Evolutionary conservation across 1,139 yeast genomes (phyloP).

Genomic region (Oligophagozyma castellii): DNA sequence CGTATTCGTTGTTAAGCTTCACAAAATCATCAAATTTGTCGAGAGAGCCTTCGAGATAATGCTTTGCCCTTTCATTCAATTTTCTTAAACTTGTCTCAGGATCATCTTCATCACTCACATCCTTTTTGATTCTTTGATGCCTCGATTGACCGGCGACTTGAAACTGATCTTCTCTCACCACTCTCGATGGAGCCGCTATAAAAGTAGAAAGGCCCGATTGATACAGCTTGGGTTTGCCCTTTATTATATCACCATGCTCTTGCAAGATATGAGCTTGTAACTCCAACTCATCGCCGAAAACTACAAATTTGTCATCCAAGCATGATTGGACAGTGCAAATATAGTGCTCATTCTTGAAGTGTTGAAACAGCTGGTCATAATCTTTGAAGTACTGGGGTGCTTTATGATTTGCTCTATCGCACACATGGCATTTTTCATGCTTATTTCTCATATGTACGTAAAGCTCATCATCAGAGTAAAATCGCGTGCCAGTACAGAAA

Average conservation of each 20-base stretch:
- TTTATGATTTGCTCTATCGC: conserved; percentile 56
- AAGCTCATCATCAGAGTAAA: conserved; percentile 83
- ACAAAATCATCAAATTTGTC: conserved; percentile 36
- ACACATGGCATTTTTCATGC: conserved; percentile 84
- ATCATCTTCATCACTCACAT: conserved; percentile 8
- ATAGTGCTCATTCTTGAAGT: conserved; percentile 61
- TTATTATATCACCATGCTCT: conserved; percentile 54
- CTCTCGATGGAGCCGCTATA: conserved; percentile 22
- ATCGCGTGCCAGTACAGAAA: conserved; percentile 61
- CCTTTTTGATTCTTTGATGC: conserved; percentile 2
- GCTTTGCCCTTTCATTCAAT: conserved; percentile 76
- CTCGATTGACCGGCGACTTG: conserved; percentile 4
- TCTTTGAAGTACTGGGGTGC: conserved; percentile 68
- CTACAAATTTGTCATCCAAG: conserved; percentile 81
- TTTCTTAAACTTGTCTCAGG: conserved; percentile 44
- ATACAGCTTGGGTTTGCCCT: conserved; percentile 36
- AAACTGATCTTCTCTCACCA: conserved; percentile 12
- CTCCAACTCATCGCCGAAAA: conserved; percentile 76
- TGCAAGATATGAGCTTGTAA: conserved; percentile 77
- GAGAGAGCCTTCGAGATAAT: conserved; percentile 47
- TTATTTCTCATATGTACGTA: conserved; percentile 66
- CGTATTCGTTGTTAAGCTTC: conserved; percentile 36
- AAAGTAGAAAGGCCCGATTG: conserved; percentile 62
- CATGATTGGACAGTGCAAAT: conserved; percentile 75
- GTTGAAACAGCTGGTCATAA: conserved; percentile 60